These are phyloP conservation scores for Rutstroemia sydowiana DNA, from an alignment of 2,329 filamentous ascomycete genomes.

Conservation along the genomic window DNA sequence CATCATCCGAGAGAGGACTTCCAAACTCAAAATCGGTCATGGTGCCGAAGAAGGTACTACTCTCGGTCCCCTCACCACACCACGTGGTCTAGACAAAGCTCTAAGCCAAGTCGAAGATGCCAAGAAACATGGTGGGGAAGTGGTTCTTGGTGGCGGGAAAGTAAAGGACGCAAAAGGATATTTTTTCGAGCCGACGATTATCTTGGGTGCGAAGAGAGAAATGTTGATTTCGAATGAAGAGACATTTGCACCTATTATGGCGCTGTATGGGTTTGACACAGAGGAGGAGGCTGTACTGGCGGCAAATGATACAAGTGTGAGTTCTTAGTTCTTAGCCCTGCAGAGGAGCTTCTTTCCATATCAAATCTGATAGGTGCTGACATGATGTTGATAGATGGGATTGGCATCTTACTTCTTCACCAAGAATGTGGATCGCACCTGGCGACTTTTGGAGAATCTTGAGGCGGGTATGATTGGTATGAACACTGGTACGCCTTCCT, in stretches of 20 bases:
- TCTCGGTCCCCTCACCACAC: conserved; percentile 53
- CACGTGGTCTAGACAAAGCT: conserved; percentile 48
- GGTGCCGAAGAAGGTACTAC: conserved; percentile 49
- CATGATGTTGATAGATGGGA: conserved; percentile 40
- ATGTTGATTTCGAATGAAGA: conserved; percentile 55
- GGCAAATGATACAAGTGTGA: conserved; percentile 48
- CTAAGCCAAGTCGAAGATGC: conserved; percentile 57
- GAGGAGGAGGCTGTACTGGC: conserved; percentile 55
- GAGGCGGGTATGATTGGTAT: conserved; percentile 65
- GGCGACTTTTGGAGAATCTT: conserved; percentile 58
- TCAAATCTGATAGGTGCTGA: conserved; percentile 1
- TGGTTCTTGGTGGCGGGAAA: conserved; percentile 54
- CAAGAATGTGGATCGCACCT: conserved; percentile 57
- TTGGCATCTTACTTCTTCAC: conserved; percentile 63
- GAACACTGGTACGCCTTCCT: conserved; percentile 44
- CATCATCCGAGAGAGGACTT: conserved; percentile 44
- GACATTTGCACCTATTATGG: conserved; percentile 57
- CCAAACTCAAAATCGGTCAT: conserved; percentile 52
- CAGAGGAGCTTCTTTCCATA: neutral
- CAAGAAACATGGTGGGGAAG: conserved; percentile 50
- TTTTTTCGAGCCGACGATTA: conserved; percentile 63
- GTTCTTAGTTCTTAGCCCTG: neutral
- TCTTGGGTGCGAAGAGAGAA: conserved; percentile 49
- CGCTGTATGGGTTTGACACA: conserved; percentile 56
- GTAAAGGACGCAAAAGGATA: conserved; percentile 47